Percentiles rank a stretch among this genome's conserved stretches.
Evolutionary conservation across 306 rosid species (phyloP).

Genomic region (Vicia sativa): DNA sequence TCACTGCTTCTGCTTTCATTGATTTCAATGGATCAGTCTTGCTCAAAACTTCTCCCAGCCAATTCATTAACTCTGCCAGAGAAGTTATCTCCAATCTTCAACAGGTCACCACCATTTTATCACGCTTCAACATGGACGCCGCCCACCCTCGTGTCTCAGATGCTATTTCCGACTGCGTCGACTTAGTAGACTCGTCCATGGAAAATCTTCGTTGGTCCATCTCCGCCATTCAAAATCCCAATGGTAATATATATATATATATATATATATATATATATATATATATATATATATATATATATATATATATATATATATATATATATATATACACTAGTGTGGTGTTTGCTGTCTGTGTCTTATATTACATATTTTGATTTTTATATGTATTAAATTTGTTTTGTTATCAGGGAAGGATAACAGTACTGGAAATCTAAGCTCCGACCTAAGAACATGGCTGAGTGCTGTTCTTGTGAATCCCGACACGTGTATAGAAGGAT

Average conservation of each 20-base stretch:
- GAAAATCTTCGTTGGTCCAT: constrained; percentile 58
- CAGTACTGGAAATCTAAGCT: constrained; percentile 66
- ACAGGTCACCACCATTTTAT: constrained; percentile 52
- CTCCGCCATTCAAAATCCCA: constrained; percentile 58
- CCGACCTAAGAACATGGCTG: constrained; percentile 87
- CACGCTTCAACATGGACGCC: constrained; percentile 31
- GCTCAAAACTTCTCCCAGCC: constrained; percentile 47
- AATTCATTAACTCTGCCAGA: constrained; percentile 46
- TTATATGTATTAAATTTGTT: not conserved
- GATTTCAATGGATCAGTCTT: constrained; percentile 15
- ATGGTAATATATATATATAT: constrained; percentile 28
- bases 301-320: no score
- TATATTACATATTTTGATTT: not conserved
- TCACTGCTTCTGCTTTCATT: constrained; percentile 7
- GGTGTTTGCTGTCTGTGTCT: no score
- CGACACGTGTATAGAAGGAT: constrained; percentile 81
- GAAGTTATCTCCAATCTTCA: constrained; percentile 37
- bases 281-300: no score
- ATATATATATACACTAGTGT: no score
- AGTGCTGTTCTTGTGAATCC: constrained; percentile 69
- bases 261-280: no score
- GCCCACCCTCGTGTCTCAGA: constrained; percentile 54
- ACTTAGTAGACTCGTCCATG: constrained; percentile 58
- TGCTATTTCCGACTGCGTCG: constrained; percentile 71
- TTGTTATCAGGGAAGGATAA: constrained; percentile 52